Percentiles rank a stretch among this genome's conserved stretches.
These are phyloP conservation scores for Draba incana DNA, from an alignment of 345 rosid species.

Conservation along the genomic window DNA sequence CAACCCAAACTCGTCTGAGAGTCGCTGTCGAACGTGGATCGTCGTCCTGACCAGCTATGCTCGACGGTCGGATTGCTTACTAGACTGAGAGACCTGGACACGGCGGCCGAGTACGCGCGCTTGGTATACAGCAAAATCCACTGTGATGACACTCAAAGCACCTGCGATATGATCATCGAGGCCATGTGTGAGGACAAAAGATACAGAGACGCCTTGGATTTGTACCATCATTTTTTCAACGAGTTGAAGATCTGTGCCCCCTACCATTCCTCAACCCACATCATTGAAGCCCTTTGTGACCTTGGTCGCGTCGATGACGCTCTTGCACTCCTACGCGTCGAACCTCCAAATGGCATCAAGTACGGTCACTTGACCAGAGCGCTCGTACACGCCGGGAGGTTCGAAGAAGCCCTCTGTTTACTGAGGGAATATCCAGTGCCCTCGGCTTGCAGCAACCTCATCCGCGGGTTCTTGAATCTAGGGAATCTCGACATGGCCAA, in stretches of 20 bases:
- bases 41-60: too few species aligned
- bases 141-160: too few species aligned
- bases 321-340: background rate
- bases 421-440: background rate
- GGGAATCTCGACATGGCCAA: background rate
- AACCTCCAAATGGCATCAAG: background rate
- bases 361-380: background rate
- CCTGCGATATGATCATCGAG: background rate
- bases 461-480: background rate
- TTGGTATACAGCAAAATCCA: too few species aligned
- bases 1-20: too few species aligned
- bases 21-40: too few species aligned
- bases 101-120: too few species aligned
- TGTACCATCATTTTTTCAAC: background rate
- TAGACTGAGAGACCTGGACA: too few species aligned
- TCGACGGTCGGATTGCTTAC: too few species aligned
- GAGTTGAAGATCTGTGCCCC: background rate
- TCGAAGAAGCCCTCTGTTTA: background rate
- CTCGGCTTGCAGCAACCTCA: background rate
- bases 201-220: background rate
- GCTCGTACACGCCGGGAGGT: background rate
- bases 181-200: background rate
- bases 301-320: background rate
- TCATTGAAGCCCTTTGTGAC: background rate
- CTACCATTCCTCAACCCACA: background rate